Percentiles rank a stretch among this genome's conserved stretches.
Conservation (phyloP, 805 yeast species). For the Nakazawaea wickerhamii region DNA sequence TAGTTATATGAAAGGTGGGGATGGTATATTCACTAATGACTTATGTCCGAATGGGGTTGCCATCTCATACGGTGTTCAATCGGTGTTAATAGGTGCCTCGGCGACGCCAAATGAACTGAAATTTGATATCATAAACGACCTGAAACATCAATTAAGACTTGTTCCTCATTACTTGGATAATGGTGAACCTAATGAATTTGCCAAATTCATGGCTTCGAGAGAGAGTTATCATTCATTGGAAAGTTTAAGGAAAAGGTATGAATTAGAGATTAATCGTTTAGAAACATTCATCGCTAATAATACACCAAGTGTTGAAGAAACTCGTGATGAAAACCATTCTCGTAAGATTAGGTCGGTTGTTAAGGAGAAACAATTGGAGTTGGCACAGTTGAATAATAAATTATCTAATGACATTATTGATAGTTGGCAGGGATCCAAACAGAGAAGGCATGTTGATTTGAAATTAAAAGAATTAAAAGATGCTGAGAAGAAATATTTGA, state of each 20-base stretch:
- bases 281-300: constrained; percentile 2
- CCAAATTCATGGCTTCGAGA: background rate
- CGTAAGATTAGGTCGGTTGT: background rate
- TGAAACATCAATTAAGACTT: constrained; percentile 9
- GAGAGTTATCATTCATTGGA: constrained; percentile 9
- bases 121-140: constrained; percentile 11
- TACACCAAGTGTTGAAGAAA: background rate
- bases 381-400: constrained; percentile 2
- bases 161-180: constrained; percentile 11
- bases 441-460: background rate
- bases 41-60: constrained; percentile 11
- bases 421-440: background rate
- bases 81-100: constrained; percentile 13
- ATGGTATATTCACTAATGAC: constrained; percentile 15
- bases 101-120: background rate
- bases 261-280: constrained; percentile 7
- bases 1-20: constrained; percentile 13
- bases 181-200: background rate
- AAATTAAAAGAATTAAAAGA: constrained; percentile 5
- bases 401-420: background rate
- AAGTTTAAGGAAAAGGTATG: constrained; percentile 9
- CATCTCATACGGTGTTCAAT: constrained; percentile 10
- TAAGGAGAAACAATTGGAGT: constrained; percentile 10
- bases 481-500: constrained; percentile 6
- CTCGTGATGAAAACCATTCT: constrained; percentile 6